Evolutionary conservation across 2,329 filamentous ascomycete genomes (phyloP).

Genomic region (Orbilia brochopaga): DNA sequence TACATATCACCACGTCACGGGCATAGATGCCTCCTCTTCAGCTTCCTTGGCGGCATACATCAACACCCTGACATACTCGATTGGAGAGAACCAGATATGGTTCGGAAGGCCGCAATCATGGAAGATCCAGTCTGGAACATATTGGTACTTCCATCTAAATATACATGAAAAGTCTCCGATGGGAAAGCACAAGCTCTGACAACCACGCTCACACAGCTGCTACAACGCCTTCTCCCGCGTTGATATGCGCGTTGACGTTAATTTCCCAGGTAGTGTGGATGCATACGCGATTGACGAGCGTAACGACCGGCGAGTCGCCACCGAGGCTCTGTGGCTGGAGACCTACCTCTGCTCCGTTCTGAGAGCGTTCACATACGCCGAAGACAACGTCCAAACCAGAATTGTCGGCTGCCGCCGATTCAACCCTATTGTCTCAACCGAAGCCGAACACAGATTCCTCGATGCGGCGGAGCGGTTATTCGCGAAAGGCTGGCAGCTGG

Average conservation of each 20-base stretch:
- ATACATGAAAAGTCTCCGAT: background rate
- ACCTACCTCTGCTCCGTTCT: constrained; percentile 96
- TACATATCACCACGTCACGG: constrained; percentile 97
- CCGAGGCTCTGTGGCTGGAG: constrained; percentile 94
- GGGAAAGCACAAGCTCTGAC: constrained; percentile 55
- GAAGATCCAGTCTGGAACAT: constrained; percentile 91
- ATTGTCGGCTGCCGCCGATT: constrained; percentile 97
- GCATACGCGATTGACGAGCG: constrained; percentile 97
- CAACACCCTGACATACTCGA: constrained; percentile 92
- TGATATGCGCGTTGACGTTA: constrained; percentile 98
- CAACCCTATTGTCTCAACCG: constrained; percentile 97
- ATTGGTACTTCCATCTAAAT: constrained; percentile 70
- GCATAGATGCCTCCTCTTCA: constrained; percentile 94
- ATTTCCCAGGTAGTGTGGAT: constrained; percentile 93
- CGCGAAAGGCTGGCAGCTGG: constrained; percentile 92
- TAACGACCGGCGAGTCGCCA: constrained; percentile 83
- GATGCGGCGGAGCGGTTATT: constrained; percentile 93
- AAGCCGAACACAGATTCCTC: constrained; percentile 94
- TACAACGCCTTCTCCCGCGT: constrained; percentile 99
- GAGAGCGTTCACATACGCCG: constrained; percentile 93
- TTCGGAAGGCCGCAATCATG: constrained; percentile 55
- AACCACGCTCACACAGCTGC: constrained; percentile 64
- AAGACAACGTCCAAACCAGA: constrained; percentile 93
- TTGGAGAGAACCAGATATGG: constrained; percentile 55
- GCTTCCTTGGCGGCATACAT: constrained; percentile 97